A percentile compares a stretch with the other conserved stretches of the same genome.
phyloP scores from a whole-genome alignment of 2,329 filamentous ascomycete genomes.

The Pseudogymnoascus sp. region DNA sequence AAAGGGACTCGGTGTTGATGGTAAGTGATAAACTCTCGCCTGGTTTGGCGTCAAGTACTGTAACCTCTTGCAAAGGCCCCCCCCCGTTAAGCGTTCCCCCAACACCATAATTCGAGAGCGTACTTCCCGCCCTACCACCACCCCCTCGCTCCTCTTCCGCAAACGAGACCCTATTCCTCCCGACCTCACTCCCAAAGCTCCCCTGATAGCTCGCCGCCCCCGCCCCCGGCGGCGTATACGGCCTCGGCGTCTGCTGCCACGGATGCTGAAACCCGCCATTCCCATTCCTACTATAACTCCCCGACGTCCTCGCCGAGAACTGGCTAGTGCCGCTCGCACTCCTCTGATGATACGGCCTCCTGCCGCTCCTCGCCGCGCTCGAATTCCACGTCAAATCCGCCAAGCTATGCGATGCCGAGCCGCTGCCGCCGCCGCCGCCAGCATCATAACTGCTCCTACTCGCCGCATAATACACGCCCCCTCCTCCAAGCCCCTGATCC shows the following conservation, averaged over 20 bases:
- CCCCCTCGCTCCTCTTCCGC: neutral
- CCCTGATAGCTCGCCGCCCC: slow-evolving; percentile 3
- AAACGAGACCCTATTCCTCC: neutral
- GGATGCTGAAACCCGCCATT: slow-evolving; percentile 46
- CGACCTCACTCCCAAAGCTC: neutral
- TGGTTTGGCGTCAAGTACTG: slow-evolving; percentile 6
- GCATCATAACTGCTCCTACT: neutral
- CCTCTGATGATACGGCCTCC: neutral
- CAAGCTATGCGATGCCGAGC: neutral
- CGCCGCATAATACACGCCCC: neutral
- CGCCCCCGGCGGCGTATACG: slow-evolving; percentile 45
- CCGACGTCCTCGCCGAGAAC: neutral
- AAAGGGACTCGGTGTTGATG: neutral
- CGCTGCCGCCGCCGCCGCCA: too few relatives aligned
- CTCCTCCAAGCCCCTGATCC: neutral
- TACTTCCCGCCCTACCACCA: neutral
- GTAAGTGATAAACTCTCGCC: slow-evolving; percentile 5
- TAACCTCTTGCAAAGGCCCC: neutral
- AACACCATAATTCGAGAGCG: neutral
- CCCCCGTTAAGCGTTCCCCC: neutral
- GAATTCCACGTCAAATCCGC: slow-evolving; percentile 5
- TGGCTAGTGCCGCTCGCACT: slow-evolving; percentile 5
- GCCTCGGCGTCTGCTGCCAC: slow-evolving; percentile 53
- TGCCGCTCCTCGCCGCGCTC: neutral
- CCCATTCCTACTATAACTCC: slow-evolving; percentile 11